Conservation (phyloP, 164 flowering plant species). For the Chimonanthus praecox region DNA sequence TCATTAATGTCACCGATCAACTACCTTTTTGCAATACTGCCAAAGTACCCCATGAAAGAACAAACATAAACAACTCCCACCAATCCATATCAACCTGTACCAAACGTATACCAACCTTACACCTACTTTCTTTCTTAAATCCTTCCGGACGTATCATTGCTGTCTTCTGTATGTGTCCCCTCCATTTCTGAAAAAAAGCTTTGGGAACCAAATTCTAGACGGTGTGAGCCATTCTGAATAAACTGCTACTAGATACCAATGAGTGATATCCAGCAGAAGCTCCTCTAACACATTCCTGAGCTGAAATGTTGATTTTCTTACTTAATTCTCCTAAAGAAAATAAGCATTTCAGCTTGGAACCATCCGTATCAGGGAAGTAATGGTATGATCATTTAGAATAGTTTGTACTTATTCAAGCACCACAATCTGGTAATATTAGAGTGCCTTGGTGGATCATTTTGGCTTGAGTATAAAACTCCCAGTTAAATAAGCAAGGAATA, state of each 20-base stretch:
- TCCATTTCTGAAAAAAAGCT: background rate
- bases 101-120: conserved; percentile 1
- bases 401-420: background rate
- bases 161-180: background rate
- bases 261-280: background rate
- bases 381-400: background rate
- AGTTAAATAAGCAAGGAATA: background rate
- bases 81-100: conserved; percentile 4
- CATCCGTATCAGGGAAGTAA: background rate
- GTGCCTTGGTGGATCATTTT: background rate
- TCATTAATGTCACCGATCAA: background rate
- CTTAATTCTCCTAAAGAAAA: background rate
- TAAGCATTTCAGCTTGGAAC: too few relatives aligned
- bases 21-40: background rate
- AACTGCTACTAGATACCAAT: too few relatives aligned
- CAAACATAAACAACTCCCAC: conserved; percentile 5
- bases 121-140: background rate
- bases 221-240: background rate
- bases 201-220: background rate
- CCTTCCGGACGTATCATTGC: background rate
- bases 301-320: background rate
- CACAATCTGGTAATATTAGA: background rate
- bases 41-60: background rate
- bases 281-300: background rate
- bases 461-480: background rate